These are phyloP conservation scores for Didymella pomorum DNA, from an alignment of 2,329 filamentous ascomycete species.

Conservation along the genomic window DNA sequence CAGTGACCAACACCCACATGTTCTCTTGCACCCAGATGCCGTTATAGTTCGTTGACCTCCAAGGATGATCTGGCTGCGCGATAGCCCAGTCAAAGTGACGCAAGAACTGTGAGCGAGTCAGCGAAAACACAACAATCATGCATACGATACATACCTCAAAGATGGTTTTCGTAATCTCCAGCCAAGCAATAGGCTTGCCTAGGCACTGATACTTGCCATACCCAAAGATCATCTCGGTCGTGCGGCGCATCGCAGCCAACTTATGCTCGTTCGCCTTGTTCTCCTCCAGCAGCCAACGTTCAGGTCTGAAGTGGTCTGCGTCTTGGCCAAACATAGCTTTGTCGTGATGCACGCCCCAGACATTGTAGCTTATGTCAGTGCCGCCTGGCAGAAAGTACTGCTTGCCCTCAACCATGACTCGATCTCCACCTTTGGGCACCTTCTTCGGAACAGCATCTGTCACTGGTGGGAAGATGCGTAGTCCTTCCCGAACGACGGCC, in stretches of 20 bases:
- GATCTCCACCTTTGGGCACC: conserved; percentile 41
- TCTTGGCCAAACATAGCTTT: conserved; percentile 47
- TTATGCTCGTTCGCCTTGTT: conserved; percentile 14
- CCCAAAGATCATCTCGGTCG: conserved; percentile 43
- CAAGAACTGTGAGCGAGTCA: conserved; percentile 21
- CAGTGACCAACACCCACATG: conserved; percentile 34
- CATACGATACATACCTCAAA: conserved; percentile 50
- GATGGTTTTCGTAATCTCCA: conserved; percentile 48
- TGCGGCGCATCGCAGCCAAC: conserved; percentile 35
- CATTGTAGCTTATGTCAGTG: conserved; percentile 39
- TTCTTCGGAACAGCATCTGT: conserved; percentile 37
- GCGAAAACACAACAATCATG: neutral
- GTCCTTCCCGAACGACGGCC: conserved; percentile 54
- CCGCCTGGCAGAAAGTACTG: conserved; percentile 37
- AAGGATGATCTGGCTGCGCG: conserved; percentile 31
- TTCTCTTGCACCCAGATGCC: conserved; percentile 33
- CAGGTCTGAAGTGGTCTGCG: conserved; percentile 56
- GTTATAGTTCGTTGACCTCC: conserved; percentile 28
- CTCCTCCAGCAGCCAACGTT: conserved; percentile 54
- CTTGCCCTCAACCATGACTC: conserved; percentile 28
- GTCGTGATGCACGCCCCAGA: conserved; percentile 30
- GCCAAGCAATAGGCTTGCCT: conserved; percentile 41
- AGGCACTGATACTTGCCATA: conserved; percentile 46
- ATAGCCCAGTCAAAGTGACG: conserved; percentile 38
- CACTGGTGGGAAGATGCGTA: conserved; percentile 52